Base-by-base conservation (phyloP, 148 eudicot species). In the Euryodendron excelsum region DNA sequence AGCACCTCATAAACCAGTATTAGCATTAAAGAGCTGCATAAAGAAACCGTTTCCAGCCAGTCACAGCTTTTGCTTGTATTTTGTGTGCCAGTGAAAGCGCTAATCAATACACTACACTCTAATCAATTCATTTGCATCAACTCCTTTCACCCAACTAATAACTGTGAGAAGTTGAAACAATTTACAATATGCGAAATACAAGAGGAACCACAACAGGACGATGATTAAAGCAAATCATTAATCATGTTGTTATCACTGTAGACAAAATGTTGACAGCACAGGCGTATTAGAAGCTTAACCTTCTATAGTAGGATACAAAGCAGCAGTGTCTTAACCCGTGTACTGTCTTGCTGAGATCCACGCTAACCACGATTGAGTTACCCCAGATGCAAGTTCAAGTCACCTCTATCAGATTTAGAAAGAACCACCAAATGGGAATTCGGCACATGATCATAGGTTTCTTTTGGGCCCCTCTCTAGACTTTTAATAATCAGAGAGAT, bases 231-330 rank as follows among this genome's bases (percentile, higher is more conserved):
- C 78, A 33, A 4, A 30, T 60, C 50, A 55, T 36, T 10, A n/a
- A 73, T 55, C 65, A 56, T 58, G 68, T 7, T 2, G 12, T 37
- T 44, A 31, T 27, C 56, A 39, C 34, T 60, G 36, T 18, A 27
- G 50, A 75, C 13, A 37, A 18, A 31, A 27, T n/a, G 53, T 50
- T 52, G 21, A 64, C 59, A 21, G 70, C 79, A 20, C 39, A 20
- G 14, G 44, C 44, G 1, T 18, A 63, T 47, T 63, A 76, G 15
- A 64, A 27, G 62, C 56, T 76, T 20, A 74, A 60, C 61, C 20
- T 27, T 65, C 52, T 79, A 41, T 33, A 48, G 21, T 37, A 65
- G 39, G 53, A 63, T 50, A 61, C 59, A 66, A 73, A 44, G 56
- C 27, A 36, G 18, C 27, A 6, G 63, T n/a, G 27, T 66, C 67